Base-by-base conservation (phyloP, 2,329 filamentous ascomycete genomes). In the Bipolaris bicolor region DNA sequence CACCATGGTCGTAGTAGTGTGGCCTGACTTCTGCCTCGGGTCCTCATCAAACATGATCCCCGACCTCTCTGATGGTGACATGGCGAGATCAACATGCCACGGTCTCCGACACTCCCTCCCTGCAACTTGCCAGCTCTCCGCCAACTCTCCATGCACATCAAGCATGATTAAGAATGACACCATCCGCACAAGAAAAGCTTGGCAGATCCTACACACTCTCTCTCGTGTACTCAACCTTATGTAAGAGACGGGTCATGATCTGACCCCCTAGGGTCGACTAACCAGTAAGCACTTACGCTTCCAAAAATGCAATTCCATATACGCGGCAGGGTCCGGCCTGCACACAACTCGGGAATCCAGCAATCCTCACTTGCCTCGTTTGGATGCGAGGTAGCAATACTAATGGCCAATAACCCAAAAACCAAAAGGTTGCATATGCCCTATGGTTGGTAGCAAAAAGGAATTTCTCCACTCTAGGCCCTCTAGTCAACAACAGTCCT, bases 1-100 rank as follows among this genome's bases (percentile, higher is more conserved):
- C 64, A 58, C 57, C 49, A 58, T 39, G 26, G 22, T 47, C 13
- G 44, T 26, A 26, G 24, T 26, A 26, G 24, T 26, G 24, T 20
- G 34, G 54, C 41, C 20, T 53, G 49, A 47, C 43, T 46, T 36
- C 31, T 36, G 36, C 45, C 34, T 52, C 49, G 36, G 36, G 31
- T 24, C 15, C 36, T 41, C 24, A 47, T 34, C 36, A 37, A 24
- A 34, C 24, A 50, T 29, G 16, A 37, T 31, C 16, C 9, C 18
- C 31, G 24, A 15, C 13, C 34, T 13, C 26, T 15, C 6, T 2
- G 22, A 24, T 24, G 22, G 22, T 24, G 22, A 24, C 5, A 5
- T n/a, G 3, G 10, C 10, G 33, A 48, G 20, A 37, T 20, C n/a
- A 33, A 18, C 46, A 48, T 48, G 33, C 22, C 20, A 48, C 7